Base-by-base conservation (phyloP, 257 asterid genomes). In the Haberlea rhodopensis region DNA sequence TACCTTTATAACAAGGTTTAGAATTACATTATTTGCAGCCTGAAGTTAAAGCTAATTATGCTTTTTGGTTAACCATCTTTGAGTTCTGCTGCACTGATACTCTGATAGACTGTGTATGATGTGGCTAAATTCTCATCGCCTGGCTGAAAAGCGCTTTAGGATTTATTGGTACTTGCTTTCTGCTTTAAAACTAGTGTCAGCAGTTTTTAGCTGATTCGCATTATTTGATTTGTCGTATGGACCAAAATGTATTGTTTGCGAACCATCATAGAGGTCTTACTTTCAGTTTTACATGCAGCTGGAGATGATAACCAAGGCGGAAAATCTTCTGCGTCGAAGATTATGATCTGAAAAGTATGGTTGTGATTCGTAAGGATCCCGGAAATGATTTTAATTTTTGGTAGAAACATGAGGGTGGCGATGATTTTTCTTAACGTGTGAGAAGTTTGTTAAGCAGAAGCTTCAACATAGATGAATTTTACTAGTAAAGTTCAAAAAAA, bases 261-360 rank as follows among this genome's bases (percentile, higher is more conserved):
- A 55, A 60, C 57, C 32, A 62, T 75, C 67, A 23, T n/a, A 56
- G 22, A 9, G 18, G 48, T 40, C 18, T 40, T 55, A 20, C 52
- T 20, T 34, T 48, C 46, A n/a, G 64, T 68, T 62, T 62, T 43
- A 43, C 31, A 43, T 76, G 85, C 77, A 74, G 92, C 66, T 15
- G 80, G 56, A 54, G 84, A 72, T 57, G 76, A 54, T 46, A 68
- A 66, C 56, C 71, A 69, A 78, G 78, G 67, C 13, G 84, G 71
- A 53, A 77, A 73, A 61, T 43, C 82, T 46, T 25, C 84, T 25
- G 76, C 72, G n/a, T n/a, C n/a, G 1, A 71, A 56, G 66, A 60
- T 88, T 76, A 54, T 83, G 61, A 70, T 87, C 74, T 85, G 66
- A 76, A 67, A 67, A 73, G 76, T 78, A 69, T 21, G 75, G 24